Evolutionary conservation across 2,329 filamentous ascomycete species (phyloP), one percentile per base, ranked within the genome.

Genomic region (Paecilomyces dactylethromorphus): DNA sequence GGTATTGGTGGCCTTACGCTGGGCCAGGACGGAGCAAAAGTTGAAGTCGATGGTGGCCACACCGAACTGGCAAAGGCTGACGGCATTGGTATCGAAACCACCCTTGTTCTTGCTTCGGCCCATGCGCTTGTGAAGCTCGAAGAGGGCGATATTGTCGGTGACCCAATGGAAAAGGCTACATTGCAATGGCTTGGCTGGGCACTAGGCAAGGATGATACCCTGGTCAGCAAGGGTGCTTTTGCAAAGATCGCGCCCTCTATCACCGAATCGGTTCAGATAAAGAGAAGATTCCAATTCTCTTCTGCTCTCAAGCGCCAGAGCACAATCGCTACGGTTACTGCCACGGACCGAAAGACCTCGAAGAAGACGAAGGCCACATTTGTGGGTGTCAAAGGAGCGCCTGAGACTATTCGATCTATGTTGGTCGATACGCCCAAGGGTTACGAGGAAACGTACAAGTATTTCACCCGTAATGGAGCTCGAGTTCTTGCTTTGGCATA

Each of bases 81-180:
- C 52, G 79, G 89, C 24, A 85, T 88, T 64, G 86, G 85, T 39
- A 81, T 92, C 52, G 87, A 96, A 66, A 97, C 94, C 0, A 95
- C 92, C 8, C 81, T 99, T 58, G 94, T 97, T 56, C 85, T 99
- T 57, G 93, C 94, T 50, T 96, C 92, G 12, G 94, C 94, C 2
- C 94, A 99, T 72, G 94, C 94, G 50, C 81, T 99, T 29, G 95
- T 99, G 55, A 97, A 93, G 72, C 83, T 99, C 15, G 94, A 99
- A 65, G 94, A 99, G 73, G 94, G 94, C 21, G 94, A 99, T 12
- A 89, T 97, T 66, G 94, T 99, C 52, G 94, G 94, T 68, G 94
- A 99, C 70, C 94, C 94, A 1, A 99, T 99, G 94, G 94, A 99
- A 72, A 97, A 97, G 77, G 94, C 94, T 52, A 97, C 94, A 1